phyloP scores from a whole-genome alignment of 2,329 filamentous ascomycete species.

The Tolypocladium pustulatum region DNA sequence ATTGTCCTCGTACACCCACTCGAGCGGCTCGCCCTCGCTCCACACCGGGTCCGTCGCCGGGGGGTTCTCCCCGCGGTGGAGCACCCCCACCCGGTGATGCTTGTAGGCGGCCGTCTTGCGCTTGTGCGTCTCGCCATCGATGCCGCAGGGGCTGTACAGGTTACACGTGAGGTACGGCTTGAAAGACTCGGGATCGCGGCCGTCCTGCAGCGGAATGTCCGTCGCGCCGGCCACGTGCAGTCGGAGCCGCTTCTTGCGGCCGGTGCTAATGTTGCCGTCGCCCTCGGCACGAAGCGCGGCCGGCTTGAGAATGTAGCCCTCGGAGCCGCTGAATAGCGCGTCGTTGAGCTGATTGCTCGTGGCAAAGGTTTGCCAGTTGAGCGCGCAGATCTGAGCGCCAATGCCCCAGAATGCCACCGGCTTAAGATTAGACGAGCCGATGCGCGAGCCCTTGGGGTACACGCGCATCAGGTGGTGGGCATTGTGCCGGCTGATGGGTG shows the following conservation, averaged over 20 bases:
- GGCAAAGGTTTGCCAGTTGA: conserved; percentile 62
- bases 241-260: conserved; percentile 37
- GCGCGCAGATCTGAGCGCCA: conserved; percentile 57
- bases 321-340: conserved; percentile 53
- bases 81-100: conserved; percentile 43
- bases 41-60: conserved; percentile 51
- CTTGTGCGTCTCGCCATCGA: conserved; percentile 40
- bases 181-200: conserved; percentile 39
- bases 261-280: conserved; percentile 34
- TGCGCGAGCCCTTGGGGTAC: conserved; percentile 58
- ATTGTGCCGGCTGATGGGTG: conserved; percentile 48
- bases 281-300: conserved; percentile 46
- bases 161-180: conserved; percentile 57
- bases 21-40: conserved; percentile 55
- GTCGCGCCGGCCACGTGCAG: conserved; percentile 54
- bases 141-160: conserved; percentile 46
- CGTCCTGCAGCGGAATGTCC: conserved; percentile 44
- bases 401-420: conserved; percentile 56
- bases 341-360: conserved; percentile 58
- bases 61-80: conserved; percentile 49
- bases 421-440: conserved; percentile 53
- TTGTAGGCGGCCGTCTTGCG: conserved; percentile 31
- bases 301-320: conserved; percentile 57
- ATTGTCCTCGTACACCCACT: conserved; percentile 60
- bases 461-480: conserved; percentile 59